Percentiles rank a stretch among this genome's conserved stretches.
Conservation (phyloP, 2,329 filamentous ascomycete species). For the Xylaria multiplex region DNA sequence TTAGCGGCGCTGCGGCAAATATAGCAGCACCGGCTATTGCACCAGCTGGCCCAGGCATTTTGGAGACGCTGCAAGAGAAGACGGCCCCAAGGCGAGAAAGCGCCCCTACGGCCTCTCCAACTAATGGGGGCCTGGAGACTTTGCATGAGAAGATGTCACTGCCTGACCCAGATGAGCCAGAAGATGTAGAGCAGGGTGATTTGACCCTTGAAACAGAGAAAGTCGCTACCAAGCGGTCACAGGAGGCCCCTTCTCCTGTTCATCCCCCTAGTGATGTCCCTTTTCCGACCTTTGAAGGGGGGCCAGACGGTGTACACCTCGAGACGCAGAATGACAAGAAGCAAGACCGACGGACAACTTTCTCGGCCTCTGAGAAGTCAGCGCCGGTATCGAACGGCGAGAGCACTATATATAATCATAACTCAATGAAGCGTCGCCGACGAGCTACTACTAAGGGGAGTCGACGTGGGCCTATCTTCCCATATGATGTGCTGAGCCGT, state of each 20-base stretch:
- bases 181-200: conserved; percentile 36
- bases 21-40: conserved; percentile 45
- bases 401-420: conserved; percentile 49
- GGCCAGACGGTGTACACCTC: conserved; percentile 41
- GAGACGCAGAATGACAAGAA: conserved; percentile 51
- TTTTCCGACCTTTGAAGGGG: conserved; percentile 60
- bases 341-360: conserved; percentile 64
- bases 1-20: conserved; percentile 39
- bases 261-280: conserved; percentile 56
- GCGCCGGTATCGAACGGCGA: conserved; percentile 49
- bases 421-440: conserved; percentile 65
- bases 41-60: conserved; percentile 39
- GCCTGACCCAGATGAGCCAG: conserved; percentile 32
- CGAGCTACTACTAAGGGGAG: conserved; percentile 77
- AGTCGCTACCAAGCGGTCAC: conserved; percentile 35
- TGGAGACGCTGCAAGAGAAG: conserved; percentile 43
- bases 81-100: conserved; percentile 33
- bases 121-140: conserved; percentile 29
- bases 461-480: conserved; percentile 68
- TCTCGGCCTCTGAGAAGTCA: conserved; percentile 64
- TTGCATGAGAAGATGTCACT: conserved; percentile 42
- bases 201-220: conserved; percentile 40
- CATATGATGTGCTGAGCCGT: conserved; percentile 79
- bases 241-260: conserved; percentile 55
- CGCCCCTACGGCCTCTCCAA: conserved; percentile 37